phyloP scores from a whole-genome alignment of 139 green algal species.

The Volvox reticuliferus region DNA sequence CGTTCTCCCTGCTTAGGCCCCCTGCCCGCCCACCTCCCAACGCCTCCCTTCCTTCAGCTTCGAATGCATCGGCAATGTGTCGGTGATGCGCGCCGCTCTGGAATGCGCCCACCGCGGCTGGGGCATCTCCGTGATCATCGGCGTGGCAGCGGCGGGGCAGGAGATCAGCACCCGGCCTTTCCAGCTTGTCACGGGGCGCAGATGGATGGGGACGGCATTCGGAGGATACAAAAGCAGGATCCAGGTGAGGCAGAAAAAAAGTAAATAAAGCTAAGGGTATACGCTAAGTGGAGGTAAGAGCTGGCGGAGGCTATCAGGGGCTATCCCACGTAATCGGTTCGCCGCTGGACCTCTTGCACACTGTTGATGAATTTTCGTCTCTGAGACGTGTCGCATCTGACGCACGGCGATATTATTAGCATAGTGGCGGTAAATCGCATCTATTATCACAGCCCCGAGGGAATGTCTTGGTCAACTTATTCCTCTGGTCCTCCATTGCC shows the following conservation, averaged over 20 bases:
- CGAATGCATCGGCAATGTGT: slow-evolving; percentile 53
- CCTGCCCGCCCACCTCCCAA: neutral
- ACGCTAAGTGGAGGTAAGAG: too few relatives aligned
- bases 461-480: too few relatives aligned
- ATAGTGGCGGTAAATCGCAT: too few relatives aligned
- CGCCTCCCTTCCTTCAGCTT: slow-evolving; percentile 8
- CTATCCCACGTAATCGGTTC: too few relatives aligned
- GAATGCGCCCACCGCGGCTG: slow-evolving; percentile 94
- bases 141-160: slow-evolving; percentile 89
- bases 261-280: too few relatives aligned
- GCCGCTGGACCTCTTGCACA: too few relatives aligned
- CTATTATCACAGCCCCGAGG: too few relatives aligned
- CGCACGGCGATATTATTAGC: too few relatives aligned
- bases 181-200: slow-evolving; percentile 94
- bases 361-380: too few relatives aligned
- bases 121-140: slow-evolving; percentile 88
- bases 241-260: slow-evolving; percentile 56
- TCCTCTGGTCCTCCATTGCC: too few relatives aligned
- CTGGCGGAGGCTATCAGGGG: too few relatives aligned
- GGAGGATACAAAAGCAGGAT: slow-evolving; percentile 91
- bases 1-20: neutral
- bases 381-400: too few relatives aligned
- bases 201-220: slow-evolving; percentile 97
- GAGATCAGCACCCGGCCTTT: slow-evolving; percentile 96
- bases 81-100: slow-evolving; percentile 95